These are phyloP conservation scores for Tripidium arundinaceum DNA, from an alignment of 202 grass and related monocot genomes.

Conservation along the genomic window DNA sequence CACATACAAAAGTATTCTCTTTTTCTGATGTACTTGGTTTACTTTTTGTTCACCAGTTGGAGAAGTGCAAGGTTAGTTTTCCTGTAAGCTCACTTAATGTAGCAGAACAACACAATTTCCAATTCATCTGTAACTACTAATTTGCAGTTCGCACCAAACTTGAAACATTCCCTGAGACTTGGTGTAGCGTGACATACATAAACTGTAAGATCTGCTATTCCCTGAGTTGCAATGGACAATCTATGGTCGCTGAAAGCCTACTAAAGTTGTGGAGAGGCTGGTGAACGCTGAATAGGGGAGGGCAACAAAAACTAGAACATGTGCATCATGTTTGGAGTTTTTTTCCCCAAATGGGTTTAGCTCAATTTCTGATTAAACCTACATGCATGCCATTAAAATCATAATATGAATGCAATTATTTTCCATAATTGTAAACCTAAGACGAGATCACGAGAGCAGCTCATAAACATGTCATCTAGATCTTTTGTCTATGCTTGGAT, in stretches of 20 bases:
- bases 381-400: not conserved
- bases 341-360: not conserved
- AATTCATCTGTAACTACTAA: not conserved
- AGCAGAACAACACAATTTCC: not conserved
- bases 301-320: no score
- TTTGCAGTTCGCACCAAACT: not conserved
- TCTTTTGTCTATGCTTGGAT: not conserved
- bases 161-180: no score
- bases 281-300: not conserved
- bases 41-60: not conserved
- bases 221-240: not conserved
- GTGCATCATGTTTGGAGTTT: not conserved
- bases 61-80: not conserved
- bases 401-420: not conserved
- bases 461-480: not conserved
- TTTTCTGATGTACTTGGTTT: not conserved
- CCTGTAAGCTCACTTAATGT: not conserved
- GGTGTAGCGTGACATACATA: no score
- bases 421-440: not conserved
- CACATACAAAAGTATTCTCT: not conserved
- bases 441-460: not conserved
- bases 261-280: not conserved
- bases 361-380: not conserved
- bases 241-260: not conserved
- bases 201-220: not conserved